Percentiles rank a stretch among this genome's conserved stretches.
Evolutionary conservation across 208 protist genomes (phyloP).

Genomic region (Trypanosoma lewisi): DNA sequence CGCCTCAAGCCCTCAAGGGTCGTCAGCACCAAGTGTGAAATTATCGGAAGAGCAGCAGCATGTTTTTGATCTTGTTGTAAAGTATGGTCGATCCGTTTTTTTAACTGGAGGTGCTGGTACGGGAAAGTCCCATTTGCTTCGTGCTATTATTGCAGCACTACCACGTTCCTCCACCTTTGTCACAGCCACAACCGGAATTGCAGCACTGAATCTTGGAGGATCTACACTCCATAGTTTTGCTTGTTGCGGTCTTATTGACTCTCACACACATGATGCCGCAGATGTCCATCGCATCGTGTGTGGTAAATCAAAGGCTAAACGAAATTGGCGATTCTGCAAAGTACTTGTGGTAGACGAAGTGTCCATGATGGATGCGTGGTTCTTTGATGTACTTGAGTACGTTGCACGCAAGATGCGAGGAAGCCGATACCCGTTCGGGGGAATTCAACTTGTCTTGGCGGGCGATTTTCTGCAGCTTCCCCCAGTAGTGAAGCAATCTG

Average conservation of each 20-base stretch:
- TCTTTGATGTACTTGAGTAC: conserved; percentile 83
- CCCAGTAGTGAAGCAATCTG: conserved; percentile 43
- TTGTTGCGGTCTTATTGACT: conserved; percentile 63
- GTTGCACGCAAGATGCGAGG: conserved; percentile 66
- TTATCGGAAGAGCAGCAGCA: conserved; percentile 70
- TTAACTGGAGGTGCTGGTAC: conserved; percentile 89
- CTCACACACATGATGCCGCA: conserved; percentile 5
- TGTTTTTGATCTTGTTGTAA: conserved; percentile 47
- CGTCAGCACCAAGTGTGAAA: not conserved
- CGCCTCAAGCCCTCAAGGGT: not conserved
- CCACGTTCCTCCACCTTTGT: conserved; percentile 56
- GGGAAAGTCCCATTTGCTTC: conserved; percentile 85
- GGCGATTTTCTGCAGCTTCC: conserved; percentile 93
- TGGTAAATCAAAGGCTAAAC: conserved; percentile 23
- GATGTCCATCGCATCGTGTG: conserved; percentile 36
- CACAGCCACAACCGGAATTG: conserved; percentile 85
- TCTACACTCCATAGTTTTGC: conserved; percentile 86
- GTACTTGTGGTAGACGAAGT: conserved; percentile 91
- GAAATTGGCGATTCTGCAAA: conserved; percentile 55
- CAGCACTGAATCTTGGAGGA: conserved; percentile 83
- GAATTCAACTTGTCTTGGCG: conserved; percentile 90
- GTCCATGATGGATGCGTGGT: conserved; percentile 82
- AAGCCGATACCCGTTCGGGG: conserved; percentile 75
- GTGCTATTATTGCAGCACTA: conserved; percentile 61
- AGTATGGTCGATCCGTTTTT: conserved; percentile 60